These are phyloP conservation scores for Oryza brachyantha DNA, from an alignment of 176 grass and related monocot genomes.

Conservation along the genomic window DNA sequence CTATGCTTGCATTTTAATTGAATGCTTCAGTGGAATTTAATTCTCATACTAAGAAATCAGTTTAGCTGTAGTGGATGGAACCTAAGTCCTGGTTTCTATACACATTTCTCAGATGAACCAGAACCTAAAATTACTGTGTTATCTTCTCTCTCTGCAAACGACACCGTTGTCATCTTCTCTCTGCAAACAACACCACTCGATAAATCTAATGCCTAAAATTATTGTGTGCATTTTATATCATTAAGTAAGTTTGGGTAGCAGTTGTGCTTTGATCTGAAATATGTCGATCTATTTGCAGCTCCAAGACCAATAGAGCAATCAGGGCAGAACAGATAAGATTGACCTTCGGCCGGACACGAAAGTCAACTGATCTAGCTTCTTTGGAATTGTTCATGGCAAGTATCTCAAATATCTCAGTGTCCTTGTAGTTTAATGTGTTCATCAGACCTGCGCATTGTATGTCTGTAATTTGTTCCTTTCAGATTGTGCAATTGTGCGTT, in stretches of 20 bases:
- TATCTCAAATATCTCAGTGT: slow-evolving; percentile 29
- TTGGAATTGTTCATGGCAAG: slow-evolving; percentile 26
- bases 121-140: too few relatives aligned
- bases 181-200: not conserved
- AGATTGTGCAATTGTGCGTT: slow-evolving; percentile 19
- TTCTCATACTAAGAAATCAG: not conserved
- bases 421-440: slow-evolving; percentile 26
- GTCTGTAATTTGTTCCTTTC: slow-evolving; percentile 15
- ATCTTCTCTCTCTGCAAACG: too few relatives aligned
- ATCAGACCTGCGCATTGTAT: slow-evolving; percentile 17
- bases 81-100: not conserved
- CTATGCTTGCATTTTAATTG: not conserved
- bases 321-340: slow-evolving; percentile 41
- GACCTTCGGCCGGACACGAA: not conserved
- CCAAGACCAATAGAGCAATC: slow-evolving; percentile 46
- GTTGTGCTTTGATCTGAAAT: slow-evolving; percentile 25
- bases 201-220: not conserved
- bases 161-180: too few relatives aligned
- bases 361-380: slow-evolving; percentile 10
- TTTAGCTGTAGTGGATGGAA: not conserved
- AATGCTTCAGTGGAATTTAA: not conserved
- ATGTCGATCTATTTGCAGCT: slow-evolving; percentile 32
- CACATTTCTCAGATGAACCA: too few relatives aligned
- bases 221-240: slow-evolving; percentile 4
- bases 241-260: not conserved